Base-by-base conservation (phyloP, 768 basidiomycete species). In the Lentinus tigrinus region DNA sequence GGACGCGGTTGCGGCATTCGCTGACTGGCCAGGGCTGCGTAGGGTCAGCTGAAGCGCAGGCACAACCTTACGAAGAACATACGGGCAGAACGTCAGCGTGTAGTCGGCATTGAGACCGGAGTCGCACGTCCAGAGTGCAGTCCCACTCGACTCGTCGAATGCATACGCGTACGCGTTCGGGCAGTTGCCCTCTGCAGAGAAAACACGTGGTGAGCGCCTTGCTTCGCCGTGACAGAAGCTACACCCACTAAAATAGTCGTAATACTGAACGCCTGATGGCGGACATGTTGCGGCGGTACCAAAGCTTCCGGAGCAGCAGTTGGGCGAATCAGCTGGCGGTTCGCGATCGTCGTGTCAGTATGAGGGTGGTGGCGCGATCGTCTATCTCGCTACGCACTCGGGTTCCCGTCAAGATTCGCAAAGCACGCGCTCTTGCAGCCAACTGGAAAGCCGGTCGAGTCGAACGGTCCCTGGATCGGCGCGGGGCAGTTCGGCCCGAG, bases 51-150 rank as follows among this genome's bases (percentile, higher is more conserved):
- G 24, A 14, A 46, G 43, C 23, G 9, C 14, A 23, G 21, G 21
- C 24, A 46, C 6, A 7, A 46, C 14, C 19, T 23, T 23, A 23
- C 23, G 14, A 23, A 46, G 13, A 23, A 46, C 43, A 23, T 23
- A 69, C 63, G 69, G 70, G 61, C 70, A 72, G 53, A 72, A 72
- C 0, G 71, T 72, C 24, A 71, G 28, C 0, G 62, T 67, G 48
- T 71, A 72, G 27, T 72, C 65, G 14, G 66, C 68, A 10, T 64
- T 62, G 38, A 58, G 47, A 11, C 58, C 39, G 8, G 81, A 73
- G 14, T 70, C 61, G 68, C 85, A 85, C 1, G 74, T 81, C 74
- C 77, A 84, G 39, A 85, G 71, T 0, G 85, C 83, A 0, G 81
- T 73, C 62, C 81, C 76, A 59, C 64, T 65, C 6, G 52, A 57